Conservation (phyloP, 305 asterid genomes). For the Rubia balearica region DNA sequence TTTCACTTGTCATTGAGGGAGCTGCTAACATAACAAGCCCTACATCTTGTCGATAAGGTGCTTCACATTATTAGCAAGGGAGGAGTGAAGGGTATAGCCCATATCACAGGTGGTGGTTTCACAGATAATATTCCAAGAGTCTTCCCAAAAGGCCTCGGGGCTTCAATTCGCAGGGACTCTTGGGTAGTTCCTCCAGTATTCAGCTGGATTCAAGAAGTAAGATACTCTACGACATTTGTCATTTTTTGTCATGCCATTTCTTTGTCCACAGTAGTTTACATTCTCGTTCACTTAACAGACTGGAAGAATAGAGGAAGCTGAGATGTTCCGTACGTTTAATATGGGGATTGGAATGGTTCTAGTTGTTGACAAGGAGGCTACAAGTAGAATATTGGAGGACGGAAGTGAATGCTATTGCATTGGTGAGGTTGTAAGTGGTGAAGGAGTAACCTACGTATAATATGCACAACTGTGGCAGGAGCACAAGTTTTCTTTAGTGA, state of each 20-base stretch:
- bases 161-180: constrained; percentile 52
- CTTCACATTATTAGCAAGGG: constrained; percentile 75
- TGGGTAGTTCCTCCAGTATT: constrained; percentile 78
- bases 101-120: constrained; percentile 89
- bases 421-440: constrained; percentile 69
- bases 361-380: constrained; percentile 65
- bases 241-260: not conserved
- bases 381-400: constrained; percentile 45
- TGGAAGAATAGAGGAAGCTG: constrained; percentile 67
- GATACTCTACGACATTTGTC: constrained; percentile 1
- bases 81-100: constrained; percentile 96
- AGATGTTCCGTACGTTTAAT: constrained; percentile 80
- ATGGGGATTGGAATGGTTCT: constrained; percentile 97
- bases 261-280: not conserved
- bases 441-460: constrained; percentile 56
- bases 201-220: constrained; percentile 91
- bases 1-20: not conserved
- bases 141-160: constrained; percentile 87
- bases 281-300: constrained; percentile 33
- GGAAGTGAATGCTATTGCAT: constrained; percentile 32
- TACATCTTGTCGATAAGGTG: constrained; percentile 39
- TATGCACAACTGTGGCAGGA: not conserved
- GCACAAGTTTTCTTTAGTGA: not conserved
- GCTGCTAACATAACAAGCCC: not conserved
- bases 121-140: constrained; percentile 90